These are phyloP conservation scores for Aspergillus tanneri DNA, from an alignment of 2,329 filamentous ascomycete species.

Conservation along the genomic window DNA sequence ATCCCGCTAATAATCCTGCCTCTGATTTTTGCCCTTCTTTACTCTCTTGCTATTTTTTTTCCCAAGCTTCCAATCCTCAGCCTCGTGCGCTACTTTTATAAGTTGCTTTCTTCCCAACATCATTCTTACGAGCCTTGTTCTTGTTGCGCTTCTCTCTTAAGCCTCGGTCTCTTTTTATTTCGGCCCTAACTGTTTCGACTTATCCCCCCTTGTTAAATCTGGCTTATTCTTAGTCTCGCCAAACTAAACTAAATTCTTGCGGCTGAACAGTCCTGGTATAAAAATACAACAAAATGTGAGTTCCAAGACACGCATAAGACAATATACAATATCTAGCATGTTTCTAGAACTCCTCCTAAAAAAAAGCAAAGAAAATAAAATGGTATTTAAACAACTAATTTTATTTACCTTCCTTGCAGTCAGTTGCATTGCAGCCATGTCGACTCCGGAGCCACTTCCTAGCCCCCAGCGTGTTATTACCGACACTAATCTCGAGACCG, in stretches of 20 bases:
- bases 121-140: no score
- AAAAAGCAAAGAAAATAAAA: slow-evolving; percentile 1
- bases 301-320: not conserved
- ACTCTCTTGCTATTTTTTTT: no score
- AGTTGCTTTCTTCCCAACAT: no score
- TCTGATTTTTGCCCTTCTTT: no score
- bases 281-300: slow-evolving; percentile 4
- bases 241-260: slow-evolving; percentile 3
- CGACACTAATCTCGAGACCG: slow-evolving; percentile 5
- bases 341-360: slow-evolving; percentile 1
- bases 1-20: no score
- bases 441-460: slow-evolving; percentile 7
- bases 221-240: slow-evolving; percentile 2
- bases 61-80: no score
- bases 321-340: slow-evolving; percentile 2
- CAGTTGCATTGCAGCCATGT: slow-evolving; percentile 5
- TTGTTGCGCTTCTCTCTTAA: no score
- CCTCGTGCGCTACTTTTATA: no score
- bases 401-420: slow-evolving; percentile 5
- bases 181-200: no score
- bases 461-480: slow-evolving; percentile 6
- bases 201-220: no score
- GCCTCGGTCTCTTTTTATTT: no score
- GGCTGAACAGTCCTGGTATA: slow-evolving; percentile 4
- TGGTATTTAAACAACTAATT: slow-evolving; percentile 4